Evolutionary conservation across 1,284 basidiomycete genomes (phyloP), one percentile per base, ranked within the genome.

Genomic region (Phenoliferia sp.): DNA sequence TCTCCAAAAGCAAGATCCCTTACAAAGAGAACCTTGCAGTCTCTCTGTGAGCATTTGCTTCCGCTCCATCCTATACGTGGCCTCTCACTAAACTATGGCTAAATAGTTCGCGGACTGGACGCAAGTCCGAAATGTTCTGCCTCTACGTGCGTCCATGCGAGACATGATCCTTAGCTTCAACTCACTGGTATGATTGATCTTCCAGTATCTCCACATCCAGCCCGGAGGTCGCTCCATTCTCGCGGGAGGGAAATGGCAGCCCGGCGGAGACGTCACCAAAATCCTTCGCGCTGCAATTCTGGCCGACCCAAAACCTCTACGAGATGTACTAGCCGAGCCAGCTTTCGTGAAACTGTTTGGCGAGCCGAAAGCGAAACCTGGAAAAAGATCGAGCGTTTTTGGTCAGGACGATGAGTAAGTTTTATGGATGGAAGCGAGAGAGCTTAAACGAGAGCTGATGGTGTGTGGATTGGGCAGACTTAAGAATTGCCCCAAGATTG

Each of bases 241-340:
- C 52, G 77, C 76, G 16, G 77, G 73, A 26, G 79, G 79, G 4
- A 74, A 74, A 39, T 80, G 78, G 78, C 63, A 68, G 15, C 76
- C 78, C 9, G 73, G 70, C 19, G 69, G 71, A 54, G 68, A 74
- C 55, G 71, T 77, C 54, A 70, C 78, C n/a, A 74, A 74, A 1
- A 68, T 62, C 34, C 70, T 79, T 31, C 75, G 78, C 1, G 63
- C 70, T 33, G 69, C 74, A 50, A 76, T 79, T 54, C 69, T 78
- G 7, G 63, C 69, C 4, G 68, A 76, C 60, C 73, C 77, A 1
- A 62, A 69, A 34, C 73, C 69, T 1, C 65, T 79, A 6, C 74
- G 77, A 32, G 64, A 70, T 10, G 71, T 73, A 0, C 72, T 80
- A 56, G 68, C 62, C 7, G 63, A 74, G 15, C 66, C 72, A 3